Conservation (phyloP, 495 filamentous ascomycete genomes). For the Astrothelium subdiscretum region DNA sequence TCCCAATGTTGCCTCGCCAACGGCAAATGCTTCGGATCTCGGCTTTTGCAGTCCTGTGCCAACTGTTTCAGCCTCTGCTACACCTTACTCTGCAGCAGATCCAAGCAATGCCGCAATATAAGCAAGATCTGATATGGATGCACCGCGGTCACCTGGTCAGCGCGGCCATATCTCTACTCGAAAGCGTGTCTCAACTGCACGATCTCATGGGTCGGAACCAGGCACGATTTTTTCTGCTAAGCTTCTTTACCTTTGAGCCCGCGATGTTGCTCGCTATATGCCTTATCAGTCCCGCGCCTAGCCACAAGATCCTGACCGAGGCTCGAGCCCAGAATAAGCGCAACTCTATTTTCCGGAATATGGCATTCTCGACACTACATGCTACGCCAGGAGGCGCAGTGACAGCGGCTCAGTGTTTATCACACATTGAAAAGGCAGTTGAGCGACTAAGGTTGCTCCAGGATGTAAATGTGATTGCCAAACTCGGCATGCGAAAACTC, state of each 20-base stretch:
- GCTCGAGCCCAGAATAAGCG: not conserved
- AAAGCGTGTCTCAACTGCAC: not conserved
- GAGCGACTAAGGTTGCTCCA: not conserved
- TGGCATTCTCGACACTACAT: not conserved
- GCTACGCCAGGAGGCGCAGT: not conserved
- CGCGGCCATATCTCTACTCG: not conserved
- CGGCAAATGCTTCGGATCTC: not conserved
- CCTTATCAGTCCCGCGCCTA: not conserved
- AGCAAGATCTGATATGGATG: not conserved
- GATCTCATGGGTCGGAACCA: not conserved
- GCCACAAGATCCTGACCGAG: not conserved
- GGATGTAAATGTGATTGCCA: not conserved
- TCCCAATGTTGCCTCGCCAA: not conserved
- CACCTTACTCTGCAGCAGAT: not conserved
- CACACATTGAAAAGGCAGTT: not conserved
- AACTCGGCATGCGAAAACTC: not conserved
- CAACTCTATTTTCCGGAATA: not conserved
- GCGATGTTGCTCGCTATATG: not conserved
- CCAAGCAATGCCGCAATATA: not conserved
- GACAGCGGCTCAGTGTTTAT: not conserved
- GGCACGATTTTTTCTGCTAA: not conserved
- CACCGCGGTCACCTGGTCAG: not conserved
- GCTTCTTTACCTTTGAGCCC: not conserved
- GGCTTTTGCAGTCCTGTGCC: not conserved
- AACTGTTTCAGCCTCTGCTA: not conserved